Evolutionary conservation across 2,329 filamentous ascomycete species (phyloP).

Genomic region (Blastomyces percursus): DNA sequence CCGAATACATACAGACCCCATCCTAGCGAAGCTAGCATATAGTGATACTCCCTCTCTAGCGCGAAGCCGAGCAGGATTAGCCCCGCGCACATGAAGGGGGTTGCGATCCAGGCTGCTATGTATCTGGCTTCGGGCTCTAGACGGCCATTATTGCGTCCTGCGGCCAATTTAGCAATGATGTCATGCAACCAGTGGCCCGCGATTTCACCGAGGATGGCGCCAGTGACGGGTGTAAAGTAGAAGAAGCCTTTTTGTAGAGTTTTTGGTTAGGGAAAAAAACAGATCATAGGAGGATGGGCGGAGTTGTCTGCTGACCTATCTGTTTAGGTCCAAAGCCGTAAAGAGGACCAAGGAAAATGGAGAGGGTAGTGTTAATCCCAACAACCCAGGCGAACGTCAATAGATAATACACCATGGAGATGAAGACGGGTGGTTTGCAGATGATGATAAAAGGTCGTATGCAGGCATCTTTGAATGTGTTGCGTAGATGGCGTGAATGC

Average conservation of each 20-base stretch:
- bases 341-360: slow-evolving; percentile 41
- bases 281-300: neutral
- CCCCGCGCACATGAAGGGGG: slow-evolving; percentile 41
- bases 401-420: slow-evolving; percentile 30
- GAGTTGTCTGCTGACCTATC: slow-evolving; percentile 32
- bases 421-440: slow-evolving; percentile 29
- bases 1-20: slow-evolving; percentile 49
- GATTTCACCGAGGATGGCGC: slow-evolving; percentile 43
- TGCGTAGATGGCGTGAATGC: slow-evolving; percentile 19
- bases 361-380: slow-evolving; percentile 47
- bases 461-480: slow-evolving; percentile 25
- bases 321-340: slow-evolving; percentile 42
- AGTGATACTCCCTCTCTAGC: slow-evolving; percentile 42
- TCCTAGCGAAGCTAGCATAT: slow-evolving; percentile 38
- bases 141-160: slow-evolving; percentile 38
- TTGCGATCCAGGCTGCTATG: slow-evolving; percentile 37
- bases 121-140: slow-evolving; percentile 50
- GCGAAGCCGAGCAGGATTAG: slow-evolving; percentile 44
- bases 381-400: slow-evolving; percentile 34
- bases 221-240: slow-evolving; percentile 49
- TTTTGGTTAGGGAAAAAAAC: neutral
- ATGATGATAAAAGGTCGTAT: slow-evolving; percentile 30
- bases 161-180: slow-evolving; percentile 36
- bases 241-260: slow-evolving; percentile 34
- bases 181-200: slow-evolving; percentile 49